Evolutionary conservation across 805 yeast genomes (phyloP).

Genomic region (Yamadazyma endophytica): DNA sequence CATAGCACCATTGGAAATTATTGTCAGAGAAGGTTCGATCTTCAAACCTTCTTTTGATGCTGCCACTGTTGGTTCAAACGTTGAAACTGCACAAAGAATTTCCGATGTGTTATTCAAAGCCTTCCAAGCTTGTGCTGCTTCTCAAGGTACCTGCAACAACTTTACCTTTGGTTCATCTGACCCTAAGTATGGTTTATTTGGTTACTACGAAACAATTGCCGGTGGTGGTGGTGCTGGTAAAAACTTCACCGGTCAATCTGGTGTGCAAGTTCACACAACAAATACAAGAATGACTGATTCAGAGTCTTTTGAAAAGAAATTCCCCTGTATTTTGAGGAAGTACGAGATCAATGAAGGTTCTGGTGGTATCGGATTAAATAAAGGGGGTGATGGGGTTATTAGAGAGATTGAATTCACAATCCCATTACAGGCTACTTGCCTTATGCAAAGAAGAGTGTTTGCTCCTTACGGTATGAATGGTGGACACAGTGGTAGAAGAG

Average conservation of each 20-base stretch:
- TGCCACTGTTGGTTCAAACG: conserved; percentile 18
- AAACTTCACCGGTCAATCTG: conserved; percentile 12
- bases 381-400: conserved; percentile 12
- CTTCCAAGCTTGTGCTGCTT: conserved; percentile 17
- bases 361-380: conserved; percentile 9
- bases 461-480: conserved; percentile 23
- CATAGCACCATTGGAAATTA: conserved; percentile 15
- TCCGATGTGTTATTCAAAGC: conserved; percentile 17
- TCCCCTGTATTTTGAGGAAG: conserved; percentile 7
- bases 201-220: conserved; percentile 3
- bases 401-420: conserved; percentile 10
- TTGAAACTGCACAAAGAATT: conserved; percentile 34
- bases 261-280: conserved; percentile 44
- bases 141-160: conserved; percentile 12
- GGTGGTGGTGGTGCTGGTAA: conserved; percentile 8
- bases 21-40: conserved; percentile 12
- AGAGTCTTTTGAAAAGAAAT: conserved; percentile 10
- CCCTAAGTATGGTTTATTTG: conserved; percentile 18
- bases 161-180: conserved; percentile 6
- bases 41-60: conserved; percentile 16
- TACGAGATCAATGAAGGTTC: conserved; percentile 5
- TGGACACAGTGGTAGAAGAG: conserved; percentile 26
- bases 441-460: conserved; percentile 10
- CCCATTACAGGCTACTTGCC: conserved; percentile 7
- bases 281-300: conserved; percentile 12